Base-by-base conservation (phyloP, 305 asterid genomes). In the Fraxinus platypoda region DNA sequence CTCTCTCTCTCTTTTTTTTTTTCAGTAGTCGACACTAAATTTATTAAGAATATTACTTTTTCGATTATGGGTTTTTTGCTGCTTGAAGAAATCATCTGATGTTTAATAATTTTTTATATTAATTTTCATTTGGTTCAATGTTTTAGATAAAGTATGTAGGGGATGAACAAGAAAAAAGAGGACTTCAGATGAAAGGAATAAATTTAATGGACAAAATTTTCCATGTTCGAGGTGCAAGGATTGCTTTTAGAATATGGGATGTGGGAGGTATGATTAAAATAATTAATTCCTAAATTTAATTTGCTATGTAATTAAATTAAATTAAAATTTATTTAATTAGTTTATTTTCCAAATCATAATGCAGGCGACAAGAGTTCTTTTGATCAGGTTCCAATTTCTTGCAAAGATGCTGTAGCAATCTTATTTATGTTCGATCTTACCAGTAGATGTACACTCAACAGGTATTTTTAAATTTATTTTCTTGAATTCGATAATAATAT, bases 381-480 rank as follows among this genome's bases (percentile, higher is more conserved):
- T 37, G 95, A 90, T 83, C 98, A 95, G 85, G 90, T 95, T 23
- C 98, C 97, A 11, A 85, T 92, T 80, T 97, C 98, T 81, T 94
- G 98, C 86, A 95, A 93, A 88, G 97, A 94, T 82, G 93, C 98
- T 1, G 97, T 95, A 2, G 97, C 97, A 52, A 91, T 95, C 81
- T 80, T 95, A 49, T 92, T 92, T 81, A 95, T 93, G 98, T 93
- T 94, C 71, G 97, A 93, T 90, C 98, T 94, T 33, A 95, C 98
- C 49, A 92, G 93, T 72, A 86, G 98, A 52, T 85, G 91, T 54
- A 92, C 98, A 25, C 87, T 90, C 26, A 86, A 88, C 82, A 86
- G 89, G 92, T 90, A 68, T 31, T n/a, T 52, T 71, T 7, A 25
- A 31, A n/a, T 3, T 21, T 17, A 25, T 23, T 23, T 64, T 59